Base-by-base conservation (phyloP, 1,139 yeast species). In the Debaryomyces sp. region DNA sequence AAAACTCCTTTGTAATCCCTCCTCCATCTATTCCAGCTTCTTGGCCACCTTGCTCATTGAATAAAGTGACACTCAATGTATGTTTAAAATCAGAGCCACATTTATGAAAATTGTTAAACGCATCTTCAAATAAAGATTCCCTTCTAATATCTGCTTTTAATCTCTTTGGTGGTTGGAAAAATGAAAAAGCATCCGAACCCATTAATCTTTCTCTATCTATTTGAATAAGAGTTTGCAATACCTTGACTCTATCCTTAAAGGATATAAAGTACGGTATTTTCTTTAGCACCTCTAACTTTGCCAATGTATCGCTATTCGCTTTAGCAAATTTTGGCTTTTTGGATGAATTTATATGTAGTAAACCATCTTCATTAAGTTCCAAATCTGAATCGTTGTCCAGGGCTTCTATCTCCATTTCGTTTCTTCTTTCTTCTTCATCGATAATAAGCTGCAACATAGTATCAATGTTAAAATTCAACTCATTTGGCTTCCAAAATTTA, bases 1-100 rank as follows among this genome's bases (percentile, higher is more conserved):
- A 70, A 56, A 94, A 85, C 60, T 94, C 99, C 63, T 94, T 92
- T 0, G 98, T 92, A 21, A 94, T 74, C 1, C 99, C 99, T 9
- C 99, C 99, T 5, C 99, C 99, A 66, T 94, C 99, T 47, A 94
- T 87, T 1, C 99, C 99, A 0, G 88, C 94, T 60, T 88, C 96
- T 39, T 74, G 80, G 24, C 80, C 82, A 0, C 96, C 96, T 65
- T 85, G 81, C 50, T 85, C 81, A 60, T 89, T 88, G 44, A 71
- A 73, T 59, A 94, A 91, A 6, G 79, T 77, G 3, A 94, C 91
- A 2, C 80, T 73, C 13, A 92, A 67, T 33, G 74, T 77, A 22
- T 78, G 64, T 59, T 87, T 89, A 63, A 94, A 80, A 15, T 71
- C 70, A 0, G 58, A 12, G 0, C 80, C 80, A 4, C 59, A 45